Percentiles rank a stretch among this genome's conserved stretches.
Evolutionary conservation across 139 green algal species (phyloP).

Genomic region (Microglena sp.): DNA sequence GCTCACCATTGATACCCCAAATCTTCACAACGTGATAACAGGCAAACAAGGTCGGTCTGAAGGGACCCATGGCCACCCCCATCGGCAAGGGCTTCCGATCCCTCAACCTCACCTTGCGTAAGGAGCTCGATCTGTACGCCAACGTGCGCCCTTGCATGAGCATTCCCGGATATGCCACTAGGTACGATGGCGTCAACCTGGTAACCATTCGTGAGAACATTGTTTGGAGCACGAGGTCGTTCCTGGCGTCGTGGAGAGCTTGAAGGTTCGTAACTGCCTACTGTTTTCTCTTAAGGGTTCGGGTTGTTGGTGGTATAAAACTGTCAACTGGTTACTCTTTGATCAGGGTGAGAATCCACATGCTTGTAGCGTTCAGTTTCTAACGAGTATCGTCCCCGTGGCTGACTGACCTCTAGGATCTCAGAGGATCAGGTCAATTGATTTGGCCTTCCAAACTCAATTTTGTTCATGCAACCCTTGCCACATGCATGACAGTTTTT

Average conservation of each 20-base stretch:
- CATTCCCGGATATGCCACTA: constrained; percentile 90
- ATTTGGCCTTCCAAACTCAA: too few relatives aligned
- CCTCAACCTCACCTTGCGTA: constrained; percentile 92
- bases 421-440: too few relatives aligned
- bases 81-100: constrained; percentile 91
- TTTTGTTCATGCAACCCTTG: too few relatives aligned
- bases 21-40: too few relatives aligned
- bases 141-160: constrained; percentile 94
- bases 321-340: too few relatives aligned
- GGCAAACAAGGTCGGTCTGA: constrained; percentile 82
- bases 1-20: too few relatives aligned
- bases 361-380: too few relatives aligned
- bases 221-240: constrained; percentile 91
- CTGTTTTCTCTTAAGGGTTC: not conserved
- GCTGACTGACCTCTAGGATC: too few relatives aligned
- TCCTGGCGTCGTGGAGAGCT: constrained; percentile 82
- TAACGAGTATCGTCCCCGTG: too few relatives aligned
- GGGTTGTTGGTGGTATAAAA: too few relatives aligned
- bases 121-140: constrained; percentile 91
- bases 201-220: constrained; percentile 97
- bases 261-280: constrained; percentile 63
- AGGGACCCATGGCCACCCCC: constrained; percentile 94
- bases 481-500: too few relatives aligned
- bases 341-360: too few relatives aligned
- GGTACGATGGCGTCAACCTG: constrained; percentile 90